phyloP scores from a whole-genome alignment of 2,329 filamentous ascomycete genomes.

The Incumbomyces lentus region DNA sequence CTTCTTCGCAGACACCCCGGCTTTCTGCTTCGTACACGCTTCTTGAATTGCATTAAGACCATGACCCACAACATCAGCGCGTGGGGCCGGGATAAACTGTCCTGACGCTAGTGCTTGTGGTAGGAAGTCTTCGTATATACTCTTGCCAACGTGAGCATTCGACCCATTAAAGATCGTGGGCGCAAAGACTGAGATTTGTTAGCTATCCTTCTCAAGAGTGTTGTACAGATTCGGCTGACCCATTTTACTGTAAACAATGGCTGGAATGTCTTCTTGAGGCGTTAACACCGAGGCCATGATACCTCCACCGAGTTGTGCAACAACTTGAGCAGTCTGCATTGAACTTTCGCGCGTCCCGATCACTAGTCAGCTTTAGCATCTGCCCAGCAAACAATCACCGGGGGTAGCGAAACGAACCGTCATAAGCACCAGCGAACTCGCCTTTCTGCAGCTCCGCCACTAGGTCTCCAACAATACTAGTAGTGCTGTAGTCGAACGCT shows the following conservation, averaged over 20 bases:
- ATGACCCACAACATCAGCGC: constrained; percentile 29
- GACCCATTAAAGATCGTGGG: constrained; percentile 4
- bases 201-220: no score
- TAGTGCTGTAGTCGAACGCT: constrained; percentile 33
- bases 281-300: constrained; percentile 10
- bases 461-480: constrained; percentile 15
- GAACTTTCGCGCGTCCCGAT: constrained; percentile 12
- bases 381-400: no score
- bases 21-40: constrained; percentile 28
- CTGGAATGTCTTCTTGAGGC: constrained; percentile 10
- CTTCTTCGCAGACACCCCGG: constrained; percentile 32
- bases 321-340: constrained; percentile 12
- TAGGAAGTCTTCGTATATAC: constrained; percentile 26
- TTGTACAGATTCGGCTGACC: constrained; percentile 12
- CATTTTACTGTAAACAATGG: constrained; percentile 9
- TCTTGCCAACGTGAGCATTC: constrained; percentile 21
- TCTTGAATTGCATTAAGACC: constrained; percentile 29
- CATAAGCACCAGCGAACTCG: constrained; percentile 10
- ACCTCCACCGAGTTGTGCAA: constrained; percentile 16
- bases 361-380: constrained; percentile 2
- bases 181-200: constrained; percentile 15
- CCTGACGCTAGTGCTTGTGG: constrained; percentile 24
- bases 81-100: constrained; percentile 24
- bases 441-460: constrained; percentile 11
- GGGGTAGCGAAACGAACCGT: constrained; percentile 16